phyloP scores from a whole-genome alignment of 1,139 yeast genomes.

The Eremothecium cymbalariae region DNA sequence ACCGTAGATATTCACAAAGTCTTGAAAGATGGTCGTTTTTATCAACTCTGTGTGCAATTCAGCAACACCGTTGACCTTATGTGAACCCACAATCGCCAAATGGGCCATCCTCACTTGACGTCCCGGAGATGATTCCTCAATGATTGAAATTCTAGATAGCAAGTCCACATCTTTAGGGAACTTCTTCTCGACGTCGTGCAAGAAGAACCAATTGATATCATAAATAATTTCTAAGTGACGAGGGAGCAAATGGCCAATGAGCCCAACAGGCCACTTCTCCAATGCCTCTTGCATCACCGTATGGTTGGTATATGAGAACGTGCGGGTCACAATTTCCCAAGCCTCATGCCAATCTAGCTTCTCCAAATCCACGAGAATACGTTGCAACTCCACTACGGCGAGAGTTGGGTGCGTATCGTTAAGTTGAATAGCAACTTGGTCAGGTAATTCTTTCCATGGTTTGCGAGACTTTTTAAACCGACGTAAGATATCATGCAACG shows the following conservation, averaged over 20 bases:
- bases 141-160: slow-evolving; percentile 64
- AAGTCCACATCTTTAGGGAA: slow-evolving; percentile 69
- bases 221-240: slow-evolving; percentile 88
- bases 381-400: slow-evolving; percentile 83
- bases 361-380: slow-evolving; percentile 79
- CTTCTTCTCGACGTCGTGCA: slow-evolving; percentile 62
- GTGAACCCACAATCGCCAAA: slow-evolving; percentile 87
- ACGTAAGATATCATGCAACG: slow-evolving; percentile 83
- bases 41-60: slow-evolving; percentile 89
- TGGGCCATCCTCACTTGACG: slow-evolving; percentile 89
- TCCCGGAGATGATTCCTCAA: slow-evolving; percentile 64
- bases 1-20: slow-evolving; percentile 78
- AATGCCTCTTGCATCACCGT: slow-evolving; percentile 93
- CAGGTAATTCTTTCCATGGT: slow-evolving; percentile 78
- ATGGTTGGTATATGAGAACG: slow-evolving; percentile 90
- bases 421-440: slow-evolving; percentile 83
- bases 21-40: slow-evolving; percentile 81
- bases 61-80: slow-evolving; percentile 92
- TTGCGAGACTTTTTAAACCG: slow-evolving; percentile 75
- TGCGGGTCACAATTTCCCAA: slow-evolving; percentile 72
- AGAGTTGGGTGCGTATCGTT: slow-evolving; percentile 94
- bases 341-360: slow-evolving; percentile 74
- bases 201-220: slow-evolving; percentile 73
- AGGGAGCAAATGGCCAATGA: slow-evolving; percentile 71
- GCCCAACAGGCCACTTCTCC: slow-evolving; percentile 90